Conservation (phyloP, 2,329 filamentous ascomycete species). For the Pseudogymnoascus sp. region DNA sequence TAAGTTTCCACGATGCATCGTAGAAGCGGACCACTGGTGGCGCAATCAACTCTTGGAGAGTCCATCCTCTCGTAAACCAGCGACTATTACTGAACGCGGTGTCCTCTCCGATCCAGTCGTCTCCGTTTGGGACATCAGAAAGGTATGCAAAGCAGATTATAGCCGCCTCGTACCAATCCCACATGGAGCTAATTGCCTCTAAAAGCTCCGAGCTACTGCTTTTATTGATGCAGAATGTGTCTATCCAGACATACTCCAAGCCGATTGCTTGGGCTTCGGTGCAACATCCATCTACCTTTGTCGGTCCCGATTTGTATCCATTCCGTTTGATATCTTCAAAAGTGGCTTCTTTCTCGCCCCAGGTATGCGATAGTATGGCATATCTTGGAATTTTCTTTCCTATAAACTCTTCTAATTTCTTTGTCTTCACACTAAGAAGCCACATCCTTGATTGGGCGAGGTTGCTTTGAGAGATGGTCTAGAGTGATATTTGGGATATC, state of each 20-base stretch:
- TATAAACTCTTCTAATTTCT: constrained; percentile 17
- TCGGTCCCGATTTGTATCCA: background rate
- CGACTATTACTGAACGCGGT: background rate
- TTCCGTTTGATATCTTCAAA: constrained; percentile 31
- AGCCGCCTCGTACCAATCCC: constrained; percentile 3
- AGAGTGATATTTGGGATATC: background rate
- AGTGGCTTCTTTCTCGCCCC: constrained; percentile 22
- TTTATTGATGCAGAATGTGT: constrained; percentile 12
- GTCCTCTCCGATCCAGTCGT: background rate
- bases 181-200: constrained; percentile 12
- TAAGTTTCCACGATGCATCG: background rate
- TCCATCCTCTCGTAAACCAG: constrained; percentile 17
- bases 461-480: background rate
- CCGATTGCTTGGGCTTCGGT: background rate
- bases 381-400: constrained; percentile 18
- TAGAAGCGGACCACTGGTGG: constrained; percentile 10
- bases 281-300: background rate
- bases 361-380: constrained; percentile 21
- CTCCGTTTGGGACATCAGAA: background rate
- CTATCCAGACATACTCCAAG: constrained; percentile 4
- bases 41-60: constrained; percentile 14
- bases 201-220: constrained; percentile 9
- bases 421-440: constrained; percentile 11
- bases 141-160: constrained; percentile 11
- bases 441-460: constrained; percentile 8